These are phyloP conservation scores for Crassisporium funariophilum DNA, from an alignment of 768 basidiomycete genomes.

Conservation along the genomic window DNA sequence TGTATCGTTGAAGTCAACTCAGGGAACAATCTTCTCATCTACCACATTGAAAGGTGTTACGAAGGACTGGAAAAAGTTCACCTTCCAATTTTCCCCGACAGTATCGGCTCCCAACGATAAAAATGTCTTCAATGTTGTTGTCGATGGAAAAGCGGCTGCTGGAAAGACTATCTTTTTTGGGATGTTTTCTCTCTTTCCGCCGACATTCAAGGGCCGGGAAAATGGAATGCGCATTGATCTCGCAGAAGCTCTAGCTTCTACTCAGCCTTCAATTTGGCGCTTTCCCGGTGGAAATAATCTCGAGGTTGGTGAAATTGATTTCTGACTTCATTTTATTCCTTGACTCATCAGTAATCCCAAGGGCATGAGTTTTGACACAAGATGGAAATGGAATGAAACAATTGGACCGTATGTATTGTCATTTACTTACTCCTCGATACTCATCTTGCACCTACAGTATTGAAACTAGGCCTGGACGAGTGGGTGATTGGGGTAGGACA, in stretches of 20 bases:
- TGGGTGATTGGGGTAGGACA: conserved; percentile 42
- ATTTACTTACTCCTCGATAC: too few relatives aligned
- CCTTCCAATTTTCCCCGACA: conserved; percentile 42
- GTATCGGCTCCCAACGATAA: conserved; percentile 40
- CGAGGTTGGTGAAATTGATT: conserved; percentile 24
- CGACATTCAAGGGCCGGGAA: conserved; percentile 56
- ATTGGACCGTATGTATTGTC: conserved; percentile 46
- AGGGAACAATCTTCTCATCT: conserved; percentile 41
- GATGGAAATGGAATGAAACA: conserved; percentile 68
- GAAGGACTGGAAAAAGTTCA: conserved; percentile 50
- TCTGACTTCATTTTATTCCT: too few relatives aligned
- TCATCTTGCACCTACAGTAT: conserved; percentile 30
- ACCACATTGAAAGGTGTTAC: conserved; percentile 30
- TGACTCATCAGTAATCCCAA: too few relatives aligned
- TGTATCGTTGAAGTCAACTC: conserved; percentile 41
- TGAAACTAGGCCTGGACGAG: conserved; percentile 32
- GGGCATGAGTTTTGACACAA: conserved; percentile 46
- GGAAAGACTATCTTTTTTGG: conserved; percentile 50
- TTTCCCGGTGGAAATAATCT: conserved; percentile 46
- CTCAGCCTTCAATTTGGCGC: conserved; percentile 43
- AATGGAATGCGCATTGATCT: conserved; percentile 66
- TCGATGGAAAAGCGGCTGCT: conserved; percentile 46
- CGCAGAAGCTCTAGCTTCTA: conserved; percentile 44
- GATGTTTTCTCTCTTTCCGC: conserved; percentile 64
- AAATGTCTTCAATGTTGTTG: conserved; percentile 53